Evolutionary conservation across 2,329 filamentous ascomycete species (phyloP).

Genomic region (Trichoderma sp.): DNA sequence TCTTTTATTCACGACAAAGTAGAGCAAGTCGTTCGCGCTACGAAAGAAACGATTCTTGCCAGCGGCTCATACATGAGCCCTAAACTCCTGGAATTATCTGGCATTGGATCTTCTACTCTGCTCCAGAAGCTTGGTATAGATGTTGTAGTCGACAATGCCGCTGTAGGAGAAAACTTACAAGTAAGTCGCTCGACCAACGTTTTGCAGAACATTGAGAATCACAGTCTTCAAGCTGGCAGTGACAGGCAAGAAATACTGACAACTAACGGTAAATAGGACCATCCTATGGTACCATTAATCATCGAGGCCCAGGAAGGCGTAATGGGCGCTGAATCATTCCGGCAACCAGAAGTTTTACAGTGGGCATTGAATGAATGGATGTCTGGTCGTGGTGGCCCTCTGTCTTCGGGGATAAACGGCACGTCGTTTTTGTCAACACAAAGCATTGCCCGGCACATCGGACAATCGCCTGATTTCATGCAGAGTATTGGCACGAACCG

Average conservation of each 20-base stretch:
- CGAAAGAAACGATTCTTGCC: constrained; percentile 54
- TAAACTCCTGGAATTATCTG: constrained; percentile 60
- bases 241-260: neutral
- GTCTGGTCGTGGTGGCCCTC: constrained; percentile 41
- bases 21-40: neutral
- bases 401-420: neutral
- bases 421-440: neutral
- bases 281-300: constrained; percentile 45
- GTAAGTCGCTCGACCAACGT: constrained; percentile 23
- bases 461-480: neutral
- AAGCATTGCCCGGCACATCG: neutral
- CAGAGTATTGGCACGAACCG: neutral
- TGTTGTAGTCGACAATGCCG: constrained; percentile 42
- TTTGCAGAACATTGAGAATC: neutral
- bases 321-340: neutral
- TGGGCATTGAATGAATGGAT: constrained; percentile 36
- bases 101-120: constrained; percentile 51
- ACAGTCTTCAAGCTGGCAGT: neutral
- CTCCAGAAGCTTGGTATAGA: constrained; percentile 41
- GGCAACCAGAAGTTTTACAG: neutral
- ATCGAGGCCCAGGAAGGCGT: constrained; percentile 40
- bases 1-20: neutral
- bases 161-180: constrained; percentile 51
- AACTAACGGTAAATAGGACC: constrained; percentile 31
- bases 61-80: constrained; percentile 60